Evolutionary conservation across 805 yeast species (phyloP).

Genomic region (Nakazawaea wickerhamii): DNA sequence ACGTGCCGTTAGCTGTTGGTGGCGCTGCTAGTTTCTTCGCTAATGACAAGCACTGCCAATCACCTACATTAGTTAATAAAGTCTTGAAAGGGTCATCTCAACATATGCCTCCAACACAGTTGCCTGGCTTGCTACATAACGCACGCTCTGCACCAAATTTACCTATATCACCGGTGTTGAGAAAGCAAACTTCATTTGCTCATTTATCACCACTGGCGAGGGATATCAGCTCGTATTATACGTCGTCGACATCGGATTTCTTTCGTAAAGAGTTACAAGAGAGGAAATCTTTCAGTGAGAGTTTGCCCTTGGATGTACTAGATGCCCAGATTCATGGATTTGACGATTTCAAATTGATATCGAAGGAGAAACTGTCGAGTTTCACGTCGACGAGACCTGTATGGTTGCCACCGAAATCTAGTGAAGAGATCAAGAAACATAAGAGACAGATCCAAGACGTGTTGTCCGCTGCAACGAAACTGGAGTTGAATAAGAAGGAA

Average conservation of each 20-base stretch:
- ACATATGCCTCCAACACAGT: conserved; percentile 4
- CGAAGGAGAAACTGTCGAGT: conserved; percentile 51
- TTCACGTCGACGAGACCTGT: conserved; percentile 63
- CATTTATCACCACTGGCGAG: conserved; percentile 30
- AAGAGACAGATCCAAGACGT: conserved; percentile 45
- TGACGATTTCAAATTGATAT: conserved; percentile 56
- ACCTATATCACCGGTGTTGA: conserved; percentile 4
- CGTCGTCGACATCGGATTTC: conserved; percentile 29
- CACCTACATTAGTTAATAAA: conserved; percentile 13
- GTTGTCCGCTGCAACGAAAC: conserved; percentile 28
- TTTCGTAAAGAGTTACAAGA: conserved; percentile 31
- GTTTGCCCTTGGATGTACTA: conserved; percentile 32
- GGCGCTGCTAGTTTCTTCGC: conserved; percentile 26
- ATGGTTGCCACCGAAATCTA: conserved; percentile 64
- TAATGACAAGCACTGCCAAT: conserved; percentile 4
- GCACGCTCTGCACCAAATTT: conserved; percentile 3
- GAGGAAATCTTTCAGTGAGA: conserved; percentile 29
- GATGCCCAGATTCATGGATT: conserved; percentile 34
- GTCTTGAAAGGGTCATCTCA: conserved; percentile 15
- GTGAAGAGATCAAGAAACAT: conserved; percentile 47
- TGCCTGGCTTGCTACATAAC: conserved; percentile 7
- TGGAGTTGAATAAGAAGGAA: conserved; percentile 24
- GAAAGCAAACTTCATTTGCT: conserved; percentile 23
- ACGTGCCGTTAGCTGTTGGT: conserved; percentile 44
- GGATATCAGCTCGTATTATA: conserved; percentile 36